Base-by-base conservation (phyloP, 108 stramenopile genomes). In the Parmales sp. region DNA sequence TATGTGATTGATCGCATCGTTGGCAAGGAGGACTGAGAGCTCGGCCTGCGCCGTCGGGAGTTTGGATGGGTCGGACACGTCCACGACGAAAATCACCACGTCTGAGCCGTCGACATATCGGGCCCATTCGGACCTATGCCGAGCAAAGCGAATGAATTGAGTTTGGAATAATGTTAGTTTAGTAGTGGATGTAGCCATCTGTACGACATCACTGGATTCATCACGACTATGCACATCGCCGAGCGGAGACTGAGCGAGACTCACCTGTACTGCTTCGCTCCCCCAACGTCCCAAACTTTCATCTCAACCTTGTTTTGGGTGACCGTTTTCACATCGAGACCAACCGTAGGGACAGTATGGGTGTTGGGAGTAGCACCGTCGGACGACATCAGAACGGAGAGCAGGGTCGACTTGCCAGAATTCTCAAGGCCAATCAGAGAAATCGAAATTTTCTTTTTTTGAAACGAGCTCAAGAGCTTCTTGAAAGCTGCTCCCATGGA, bases 201-300 rank as follows among this genome's bases (percentile, higher is more conserved):
- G n/a, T n/a, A n/a, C n/a, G n/a, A n/a, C n/a, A n/a, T n/a, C n/a
- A n/a, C n/a, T n/a, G n/a, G n/a, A n/a, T n/a, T n/a, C n/a, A n/a
- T n/a, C n/a, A n/a, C n/a, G n/a, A n/a, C n/a, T n/a, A n/a, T n/a
- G n/a, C n/a, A n/a, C n/a, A n/a, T n/a, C n/a, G n/a, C n/a, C n/a
- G n/a, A n/a, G n/a, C n/a, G n/a, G n/a, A n/a, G n/a, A n/a, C n/a
- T n/a, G n/a, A n/a, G n/a, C n/a, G n/a, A n/a, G n/a, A n/a, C n/a
- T n/a, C 77, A 72, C 49, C 95, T 86, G 66, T 93, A 95, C 76
- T 92, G 88, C 31, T 89, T 88, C 76, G 92, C 91, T 2, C 95
- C 95, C 20, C 93, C 94, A 11, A 94, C 89, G 71, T 97, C 95
- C 95, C 95, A 97, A 78, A 93, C 94, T 80, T 97, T 97, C 91